phyloP scores from a whole-genome alignment of 169 alveolate species.

The Cyclospora cayetanensis region DNA sequence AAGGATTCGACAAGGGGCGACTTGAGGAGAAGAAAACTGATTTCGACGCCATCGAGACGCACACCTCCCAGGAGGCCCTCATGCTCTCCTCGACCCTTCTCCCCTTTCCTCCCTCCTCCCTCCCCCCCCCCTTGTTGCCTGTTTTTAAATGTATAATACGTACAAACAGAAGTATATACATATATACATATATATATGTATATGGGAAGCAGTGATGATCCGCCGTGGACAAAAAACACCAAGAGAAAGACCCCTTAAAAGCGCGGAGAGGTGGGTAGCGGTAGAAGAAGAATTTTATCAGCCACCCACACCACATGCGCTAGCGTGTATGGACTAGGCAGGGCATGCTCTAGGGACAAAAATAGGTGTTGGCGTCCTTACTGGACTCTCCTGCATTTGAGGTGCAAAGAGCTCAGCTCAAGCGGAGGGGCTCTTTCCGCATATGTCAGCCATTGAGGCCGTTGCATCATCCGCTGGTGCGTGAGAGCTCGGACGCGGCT shows the following conservation, averaged over 20 bases:
- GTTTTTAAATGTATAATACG: too few species aligned
- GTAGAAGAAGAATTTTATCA: neutral
- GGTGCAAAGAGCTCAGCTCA: slow-evolving; percentile 49
- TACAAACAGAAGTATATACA: neutral
- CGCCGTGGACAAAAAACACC: neutral
- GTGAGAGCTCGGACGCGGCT: slow-evolving; percentile 83
- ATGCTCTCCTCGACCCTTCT: neutral
- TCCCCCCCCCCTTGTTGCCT: too few species aligned
- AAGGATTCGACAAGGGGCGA: neutral
- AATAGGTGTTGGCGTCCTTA: too few species aligned
- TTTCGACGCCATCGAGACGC: neutral
- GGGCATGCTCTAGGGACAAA: too few species aligned
- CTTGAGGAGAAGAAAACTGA: neutral
- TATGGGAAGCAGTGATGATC: neutral
- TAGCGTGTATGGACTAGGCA: too few species aligned
- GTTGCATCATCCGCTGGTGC: slow-evolving; percentile 77
- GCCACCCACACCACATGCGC: too few species aligned
- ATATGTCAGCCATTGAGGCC: slow-evolving; percentile 39
- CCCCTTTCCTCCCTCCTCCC: too few species aligned
- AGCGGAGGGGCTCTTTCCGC: slow-evolving; percentile 70
- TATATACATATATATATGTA: neutral
- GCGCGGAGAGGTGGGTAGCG: neutral
- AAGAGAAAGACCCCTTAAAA: too few species aligned
- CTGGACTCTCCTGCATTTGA: neutral
- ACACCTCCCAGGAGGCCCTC: neutral